Evolutionary conservation across 2,329 filamentous ascomycete genomes (phyloP).

Genomic region (Ophiostoma quercus): DNA sequence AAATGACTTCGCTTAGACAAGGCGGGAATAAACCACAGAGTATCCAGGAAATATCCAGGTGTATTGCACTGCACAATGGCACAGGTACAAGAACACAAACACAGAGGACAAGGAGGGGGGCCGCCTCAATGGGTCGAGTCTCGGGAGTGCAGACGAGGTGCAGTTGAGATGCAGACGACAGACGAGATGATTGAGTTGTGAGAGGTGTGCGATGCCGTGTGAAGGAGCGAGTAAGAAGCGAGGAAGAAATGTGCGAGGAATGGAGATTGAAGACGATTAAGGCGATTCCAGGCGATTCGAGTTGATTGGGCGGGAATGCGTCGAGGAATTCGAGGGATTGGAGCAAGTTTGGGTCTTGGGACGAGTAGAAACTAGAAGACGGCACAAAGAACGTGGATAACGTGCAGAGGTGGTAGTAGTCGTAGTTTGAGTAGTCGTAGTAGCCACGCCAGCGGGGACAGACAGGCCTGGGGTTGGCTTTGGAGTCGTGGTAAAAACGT

Average conservation of each 20-base stretch:
- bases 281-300: too few relatives aligned
- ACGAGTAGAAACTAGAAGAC: not conserved
- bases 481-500: constrained; percentile 8
- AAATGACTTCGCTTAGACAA: constrained; percentile 18
- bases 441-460: constrained; percentile 6
- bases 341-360: not conserved
- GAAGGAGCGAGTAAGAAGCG: not conserved
- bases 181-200: not conserved
- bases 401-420: not conserved
- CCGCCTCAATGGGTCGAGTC: constrained; percentile 21
- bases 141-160: constrained; percentile 16
- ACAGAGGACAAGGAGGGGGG: constrained; percentile 19
- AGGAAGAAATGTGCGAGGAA: not conserved
- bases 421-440: not conserved
- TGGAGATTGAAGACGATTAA: not conserved
- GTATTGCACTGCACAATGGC: constrained; percentile 10
- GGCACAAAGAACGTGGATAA: constrained; percentile 13
- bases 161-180: constrained; percentile 4
- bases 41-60: constrained; percentile 1
- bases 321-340: constrained; percentile 1
- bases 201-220: not conserved
- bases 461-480: constrained; percentile 2
- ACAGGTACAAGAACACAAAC: not conserved
- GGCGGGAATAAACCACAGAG: not conserved
- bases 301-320: not conserved